Percentiles rank a stretch among this genome's conserved stretches.
Conservation (phyloP, 306 rosid species). For the Coriaria nepalensis region DNA sequence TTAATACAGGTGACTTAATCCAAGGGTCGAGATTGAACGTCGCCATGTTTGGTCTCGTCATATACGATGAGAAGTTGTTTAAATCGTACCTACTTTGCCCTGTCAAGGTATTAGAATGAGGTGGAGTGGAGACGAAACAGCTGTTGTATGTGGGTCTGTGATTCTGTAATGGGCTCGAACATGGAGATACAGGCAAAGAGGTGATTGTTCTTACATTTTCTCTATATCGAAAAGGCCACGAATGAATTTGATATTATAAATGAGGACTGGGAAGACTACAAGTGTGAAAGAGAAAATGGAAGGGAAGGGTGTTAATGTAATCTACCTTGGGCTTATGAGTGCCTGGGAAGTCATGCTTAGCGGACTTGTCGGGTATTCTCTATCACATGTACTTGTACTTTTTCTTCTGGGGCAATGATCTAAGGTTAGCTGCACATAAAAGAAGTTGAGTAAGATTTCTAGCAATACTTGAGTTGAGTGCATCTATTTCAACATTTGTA, state of each 20-base stretch:
- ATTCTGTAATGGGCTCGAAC: slow-evolving; percentile 83
- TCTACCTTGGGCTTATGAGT: slow-evolving; percentile 29
- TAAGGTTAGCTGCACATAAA: slow-evolving; percentile 30
- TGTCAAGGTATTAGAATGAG: slow-evolving; percentile 34
- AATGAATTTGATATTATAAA: slow-evolving; percentile 8
- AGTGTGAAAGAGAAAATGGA: neutral
- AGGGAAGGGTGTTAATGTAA: neutral
- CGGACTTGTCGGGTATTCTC: slow-evolving; percentile 18
- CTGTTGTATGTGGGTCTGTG: slow-evolving; percentile 36
- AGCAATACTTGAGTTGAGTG: too few species aligned
- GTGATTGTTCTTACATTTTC: slow-evolving; percentile 53
- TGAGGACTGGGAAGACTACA: slow-evolving; percentile 6
- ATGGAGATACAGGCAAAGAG: slow-evolving; percentile 86
- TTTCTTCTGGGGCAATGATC: slow-evolving; percentile 27
- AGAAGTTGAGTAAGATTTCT: too few species aligned
- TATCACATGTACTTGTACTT: slow-evolving; percentile 18
- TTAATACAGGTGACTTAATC: slow-evolving; percentile 38
- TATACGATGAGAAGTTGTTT: slow-evolving; percentile 35
- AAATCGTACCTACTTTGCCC: slow-evolving; percentile 41
- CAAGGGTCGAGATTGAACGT: slow-evolving; percentile 44
- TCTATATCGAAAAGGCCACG: slow-evolving; percentile 29
- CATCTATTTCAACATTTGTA: too few species aligned
- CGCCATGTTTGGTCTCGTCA: slow-evolving; percentile 31
- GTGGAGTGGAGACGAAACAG: slow-evolving; percentile 72
- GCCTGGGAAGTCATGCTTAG: slow-evolving; percentile 18